phyloP scores from a whole-genome alignment of 495 filamentous ascomycete genomes.

The Penicillium canariense region DNA sequence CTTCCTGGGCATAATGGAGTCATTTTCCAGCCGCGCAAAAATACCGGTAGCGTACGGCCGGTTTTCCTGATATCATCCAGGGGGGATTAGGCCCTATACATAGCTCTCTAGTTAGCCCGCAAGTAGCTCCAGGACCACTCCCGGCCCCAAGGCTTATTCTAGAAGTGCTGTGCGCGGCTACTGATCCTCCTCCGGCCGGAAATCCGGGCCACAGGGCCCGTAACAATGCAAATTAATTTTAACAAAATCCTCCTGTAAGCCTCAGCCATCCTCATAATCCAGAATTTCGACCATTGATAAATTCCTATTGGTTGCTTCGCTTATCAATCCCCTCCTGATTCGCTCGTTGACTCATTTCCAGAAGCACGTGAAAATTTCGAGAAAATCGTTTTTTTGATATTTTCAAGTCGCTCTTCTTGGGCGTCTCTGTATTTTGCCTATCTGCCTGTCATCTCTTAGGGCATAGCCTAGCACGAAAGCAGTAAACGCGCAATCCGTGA shows the following conservation, averaged over 20 bases:
- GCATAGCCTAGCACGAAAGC: background rate
- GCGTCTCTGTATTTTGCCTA: too few species aligned
- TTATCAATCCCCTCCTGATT: constrained; percentile 6
- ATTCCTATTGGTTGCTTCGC: constrained; percentile 13
- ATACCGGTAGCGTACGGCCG: background rate
- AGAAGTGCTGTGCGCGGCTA: background rate
- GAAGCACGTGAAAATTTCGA: constrained; percentile 6
- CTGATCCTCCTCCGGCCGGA: background rate
- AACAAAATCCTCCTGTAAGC: background rate
- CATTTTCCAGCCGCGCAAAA: background rate
- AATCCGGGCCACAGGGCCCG: background rate
- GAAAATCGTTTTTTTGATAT: background rate
- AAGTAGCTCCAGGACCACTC: too few species aligned
- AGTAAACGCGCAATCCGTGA: background rate
- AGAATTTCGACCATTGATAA: background rate
- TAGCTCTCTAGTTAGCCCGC: too few species aligned
- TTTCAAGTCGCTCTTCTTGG: background rate
- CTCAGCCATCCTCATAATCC: background rate
- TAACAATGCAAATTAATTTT: background rate
- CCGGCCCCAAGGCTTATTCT: too few species aligned
- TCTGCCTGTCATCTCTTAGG: background rate
- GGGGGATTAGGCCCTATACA: too few species aligned
- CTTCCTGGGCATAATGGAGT: background rate
- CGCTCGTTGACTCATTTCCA: constrained; percentile 9
- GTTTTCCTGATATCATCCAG: background rate